phyloP scores from a whole-genome alignment of 2,329 filamentous ascomycete genomes.

The Sarocladium kiliense region DNA sequence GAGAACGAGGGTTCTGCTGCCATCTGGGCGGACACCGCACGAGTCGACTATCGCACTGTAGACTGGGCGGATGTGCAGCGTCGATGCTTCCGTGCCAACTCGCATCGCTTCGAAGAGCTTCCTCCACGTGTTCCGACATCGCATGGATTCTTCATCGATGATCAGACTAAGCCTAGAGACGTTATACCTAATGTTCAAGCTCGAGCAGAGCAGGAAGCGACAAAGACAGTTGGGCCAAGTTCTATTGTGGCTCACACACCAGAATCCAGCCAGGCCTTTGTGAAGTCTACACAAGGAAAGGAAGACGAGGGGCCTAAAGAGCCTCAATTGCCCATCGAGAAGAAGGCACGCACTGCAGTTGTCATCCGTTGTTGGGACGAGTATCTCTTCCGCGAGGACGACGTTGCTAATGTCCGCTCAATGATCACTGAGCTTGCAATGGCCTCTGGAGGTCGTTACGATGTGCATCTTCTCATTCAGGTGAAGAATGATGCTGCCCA shows the following conservation, averaged over 20 bases:
- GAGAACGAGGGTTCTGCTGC: slow-evolving; percentile 75
- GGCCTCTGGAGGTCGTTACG: slow-evolving; percentile 79
- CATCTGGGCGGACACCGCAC: slow-evolving; percentile 66
- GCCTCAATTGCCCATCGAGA: slow-evolving; percentile 13
- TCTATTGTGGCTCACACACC: background rate
- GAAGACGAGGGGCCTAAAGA: background rate
- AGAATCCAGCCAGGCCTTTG: background rate
- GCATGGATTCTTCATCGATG: slow-evolving; percentile 45
- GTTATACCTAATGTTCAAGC: background rate
- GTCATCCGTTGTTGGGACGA: slow-evolving; percentile 80
- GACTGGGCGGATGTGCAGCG: slow-evolving; percentile 77
- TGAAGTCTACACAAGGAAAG: background rate
- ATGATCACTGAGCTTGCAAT: slow-evolving; percentile 79
- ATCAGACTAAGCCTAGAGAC: background rate
- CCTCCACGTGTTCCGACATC: slow-evolving; percentile 32
- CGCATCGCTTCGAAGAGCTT: slow-evolving; percentile 58
- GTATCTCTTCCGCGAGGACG: slow-evolving; percentile 73
- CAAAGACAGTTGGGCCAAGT: slow-evolving; percentile 12
- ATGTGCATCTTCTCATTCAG: slow-evolving; percentile 80
- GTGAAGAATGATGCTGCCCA: slow-evolving; percentile 70
- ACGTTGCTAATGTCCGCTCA: slow-evolving; percentile 75
- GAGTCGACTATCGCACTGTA: slow-evolving; percentile 72
- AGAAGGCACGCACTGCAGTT: slow-evolving; percentile 56
- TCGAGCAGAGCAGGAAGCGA: slow-evolving; percentile 11
- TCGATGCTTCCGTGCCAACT: slow-evolving; percentile 67